phyloP scores from a whole-genome alignment of 148 eudicot species.

The Dysphania ambrosioides region DNA sequence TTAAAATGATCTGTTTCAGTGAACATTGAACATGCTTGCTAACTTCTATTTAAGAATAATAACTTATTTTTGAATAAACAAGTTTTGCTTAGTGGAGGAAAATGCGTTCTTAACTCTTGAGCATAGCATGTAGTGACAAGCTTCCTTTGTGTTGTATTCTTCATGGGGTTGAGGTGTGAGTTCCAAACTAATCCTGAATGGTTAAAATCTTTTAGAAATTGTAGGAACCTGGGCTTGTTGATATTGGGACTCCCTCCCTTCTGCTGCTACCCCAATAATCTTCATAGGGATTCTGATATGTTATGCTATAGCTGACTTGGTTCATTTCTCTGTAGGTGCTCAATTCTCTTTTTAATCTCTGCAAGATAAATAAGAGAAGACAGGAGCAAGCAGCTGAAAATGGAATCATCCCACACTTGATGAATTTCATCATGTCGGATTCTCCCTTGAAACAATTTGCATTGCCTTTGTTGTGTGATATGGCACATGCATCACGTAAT shows the following conservation, averaged over 20 bases:
- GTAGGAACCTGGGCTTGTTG: not conserved
- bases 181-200: not conserved
- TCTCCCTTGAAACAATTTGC: constrained; percentile 91
- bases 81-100: not conserved
- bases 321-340: constrained; percentile 59
- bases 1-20: not conserved
- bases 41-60: not conserved
- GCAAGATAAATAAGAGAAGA: constrained; percentile 97
- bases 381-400: constrained; percentile 99
- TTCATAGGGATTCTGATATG: not conserved
- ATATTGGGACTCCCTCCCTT: not conserved
- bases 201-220: not conserved
- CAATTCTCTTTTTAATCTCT: constrained; percentile 88
- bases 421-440: constrained; percentile 85
- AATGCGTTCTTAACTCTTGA: not conserved
- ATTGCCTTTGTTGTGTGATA: constrained; percentile 87
- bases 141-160: not conserved
- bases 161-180: not conserved
- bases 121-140: not conserved
- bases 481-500: constrained; percentile 99
- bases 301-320: constrained; percentile 8
- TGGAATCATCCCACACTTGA: constrained; percentile 94
- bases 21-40: no score
- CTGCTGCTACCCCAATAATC: not conserved
- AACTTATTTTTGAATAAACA: not conserved